Evolutionary conservation across 1,284 basidiomycete species (phyloP), one percentile per base, ranked within the genome.

Genomic region (Ceratobasidium sp.): DNA sequence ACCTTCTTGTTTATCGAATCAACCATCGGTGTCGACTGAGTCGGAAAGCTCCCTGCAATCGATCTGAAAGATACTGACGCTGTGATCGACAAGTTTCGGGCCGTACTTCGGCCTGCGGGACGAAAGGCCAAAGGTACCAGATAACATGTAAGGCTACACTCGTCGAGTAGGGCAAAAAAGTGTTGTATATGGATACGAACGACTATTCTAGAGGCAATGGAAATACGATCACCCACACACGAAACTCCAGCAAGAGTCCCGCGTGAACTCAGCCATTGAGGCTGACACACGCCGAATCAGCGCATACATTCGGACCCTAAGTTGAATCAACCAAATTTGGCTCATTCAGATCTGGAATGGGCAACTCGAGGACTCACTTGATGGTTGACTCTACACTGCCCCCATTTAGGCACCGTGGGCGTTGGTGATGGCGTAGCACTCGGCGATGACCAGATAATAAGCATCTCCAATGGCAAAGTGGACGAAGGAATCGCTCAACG

Each of bases 231-330:
- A 8, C n/a, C 41, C 41, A 41, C 22, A 3, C 39, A 46, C 19
- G 8, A 3, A 46, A 16, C 27, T 46, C 61, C 27, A 29, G 16
- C 31, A 22, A 19, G 41, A 34, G 14, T 29, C 4, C 54, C 16
- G 7, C 19, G 4, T 19, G 14, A n/a, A 46, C 61, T 43, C 22
- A 63, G 13, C 48, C 61, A 16, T 63, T 63, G 39, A 63, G 13
- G 16, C 14, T 48, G 24, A 24, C 29, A 48, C 61, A 63, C 9
- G 61, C 48, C 1, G 61, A 63, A 63, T n/a, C 61, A 14, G 43
- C 61, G 43, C 61, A 63, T 48, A 31, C 29, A 63, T 39, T 63
- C 14, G 61, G 41, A 27, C 43, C 61, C 61, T 48, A 63, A 11
- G n/a, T 16, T 63, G n/a, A 24, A 16, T 29, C 29, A 2, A 41